Conservation (phyloP, 352 stramenopile species). For the Pythium oligandrum region DNA sequence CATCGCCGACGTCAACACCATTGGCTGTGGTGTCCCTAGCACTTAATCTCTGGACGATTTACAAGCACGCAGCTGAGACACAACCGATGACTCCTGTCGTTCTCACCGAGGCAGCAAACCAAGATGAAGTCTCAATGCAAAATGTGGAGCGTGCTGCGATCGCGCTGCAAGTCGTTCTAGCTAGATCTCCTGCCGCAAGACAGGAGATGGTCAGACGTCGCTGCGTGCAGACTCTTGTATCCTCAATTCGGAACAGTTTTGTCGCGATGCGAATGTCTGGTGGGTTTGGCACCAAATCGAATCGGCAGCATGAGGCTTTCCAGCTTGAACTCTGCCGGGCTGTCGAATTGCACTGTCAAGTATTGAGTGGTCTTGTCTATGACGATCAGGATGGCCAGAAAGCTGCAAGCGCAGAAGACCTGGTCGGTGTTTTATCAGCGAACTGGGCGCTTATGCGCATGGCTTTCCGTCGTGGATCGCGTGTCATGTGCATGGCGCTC, state of each 20-base stretch:
- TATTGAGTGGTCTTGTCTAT: conserved; percentile 43
- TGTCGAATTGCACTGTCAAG: conserved; percentile 40
- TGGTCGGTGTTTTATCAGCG: conserved; percentile 23
- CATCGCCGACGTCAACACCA: too few relatives aligned
- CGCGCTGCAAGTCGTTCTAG: conserved; percentile 36
- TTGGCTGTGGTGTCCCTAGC: too few relatives aligned
- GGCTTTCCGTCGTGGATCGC: conserved; percentile 35
- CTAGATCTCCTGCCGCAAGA: conserved; percentile 19
- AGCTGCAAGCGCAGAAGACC: background rate
- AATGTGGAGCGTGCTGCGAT: conserved; percentile 16
- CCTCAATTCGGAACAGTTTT: conserved; percentile 38
- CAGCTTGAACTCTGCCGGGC: conserved; percentile 32
- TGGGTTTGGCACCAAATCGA: conserved; percentile 39
- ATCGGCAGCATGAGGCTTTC: conserved; percentile 21
- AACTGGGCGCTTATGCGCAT: conserved; percentile 59
- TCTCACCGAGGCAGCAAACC: too few relatives aligned
- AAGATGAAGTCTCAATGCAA: background rate
- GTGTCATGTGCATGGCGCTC: conserved; percentile 35
- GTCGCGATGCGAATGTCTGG: conserved; percentile 40
- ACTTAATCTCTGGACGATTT: background rate
- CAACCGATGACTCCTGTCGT: background rate
- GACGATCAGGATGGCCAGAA: conserved; percentile 5
- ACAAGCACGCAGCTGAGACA: background rate
- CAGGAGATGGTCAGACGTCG: conserved; percentile 29
- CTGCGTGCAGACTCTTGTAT: conserved; percentile 29